phyloP scores from a whole-genome alignment of 192 early-diverging fungal species.

The Lobulomyces angularis region DNA sequence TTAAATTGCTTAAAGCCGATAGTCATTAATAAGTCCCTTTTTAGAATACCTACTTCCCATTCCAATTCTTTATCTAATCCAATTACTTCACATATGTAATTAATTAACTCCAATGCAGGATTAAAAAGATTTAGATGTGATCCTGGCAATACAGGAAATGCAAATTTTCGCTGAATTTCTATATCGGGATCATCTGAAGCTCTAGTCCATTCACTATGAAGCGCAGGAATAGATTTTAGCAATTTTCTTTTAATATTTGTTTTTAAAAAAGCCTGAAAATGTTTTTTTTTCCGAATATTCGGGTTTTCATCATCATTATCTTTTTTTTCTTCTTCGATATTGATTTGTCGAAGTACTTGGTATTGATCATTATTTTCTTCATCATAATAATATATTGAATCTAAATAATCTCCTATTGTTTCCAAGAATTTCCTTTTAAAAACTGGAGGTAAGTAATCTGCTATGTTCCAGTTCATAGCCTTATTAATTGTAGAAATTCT shows the following conservation, averaged over 20 bases:
- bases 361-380: neutral
- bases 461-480: conserved; percentile 81
- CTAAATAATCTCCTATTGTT: conserved; percentile 24
- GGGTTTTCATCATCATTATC: neutral
- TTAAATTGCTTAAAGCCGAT: conserved; percentile 65
- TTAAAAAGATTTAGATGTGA: conserved; percentile 52
- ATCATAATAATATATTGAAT: neutral
- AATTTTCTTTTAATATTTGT: conserved; percentile 42
- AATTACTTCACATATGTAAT: conserved; percentile 62
- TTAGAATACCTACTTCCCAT: conserved; percentile 66
- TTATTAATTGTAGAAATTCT: neutral
- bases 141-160: conserved; percentile 62
- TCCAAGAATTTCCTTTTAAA: conserved; percentile 59
- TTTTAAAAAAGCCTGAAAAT: conserved; percentile 15
- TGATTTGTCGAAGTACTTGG: neutral
- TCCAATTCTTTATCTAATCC: conserved; percentile 61
- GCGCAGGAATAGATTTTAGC: conserved; percentile 44
- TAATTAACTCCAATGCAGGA: conserved; percentile 74
- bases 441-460: conserved; percentile 67
- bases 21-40: conserved; percentile 60
- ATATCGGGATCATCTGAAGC: conserved; percentile 5
- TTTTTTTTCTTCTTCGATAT: neutral
- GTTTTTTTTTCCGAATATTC: neutral
- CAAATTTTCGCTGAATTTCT: neutral
- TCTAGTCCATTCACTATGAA: conserved; percentile 32